phyloP scores from a whole-genome alignment of 805 yeast genomes.

The Blastobotrys terrestris region DNA sequence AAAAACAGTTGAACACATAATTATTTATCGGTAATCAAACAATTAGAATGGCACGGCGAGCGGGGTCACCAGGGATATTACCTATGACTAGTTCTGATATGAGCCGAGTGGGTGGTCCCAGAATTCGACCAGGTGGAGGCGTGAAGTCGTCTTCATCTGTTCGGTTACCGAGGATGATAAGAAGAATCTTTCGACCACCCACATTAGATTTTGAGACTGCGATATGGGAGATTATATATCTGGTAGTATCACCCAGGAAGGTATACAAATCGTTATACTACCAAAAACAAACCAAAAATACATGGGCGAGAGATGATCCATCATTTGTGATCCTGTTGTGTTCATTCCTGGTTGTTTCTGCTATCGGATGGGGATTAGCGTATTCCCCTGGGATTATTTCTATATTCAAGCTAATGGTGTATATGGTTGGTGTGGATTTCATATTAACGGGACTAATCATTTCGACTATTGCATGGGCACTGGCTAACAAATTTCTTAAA shows the following conservation, averaged over 20 bases:
- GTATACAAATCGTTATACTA: constrained; percentile 79
- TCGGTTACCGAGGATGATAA: constrained; percentile 25
- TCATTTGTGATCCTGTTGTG: constrained; percentile 71
- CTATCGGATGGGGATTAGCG: constrained; percentile 86
- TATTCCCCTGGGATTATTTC: constrained; percentile 60
- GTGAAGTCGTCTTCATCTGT: constrained; percentile 5
- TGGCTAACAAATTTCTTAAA: constrained; percentile 58
- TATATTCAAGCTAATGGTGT: constrained; percentile 59
- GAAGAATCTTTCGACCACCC: constrained; percentile 59
- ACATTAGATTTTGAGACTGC: constrained; percentile 91
- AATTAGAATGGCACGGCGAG: neutral
- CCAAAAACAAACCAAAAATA: constrained; percentile 69
- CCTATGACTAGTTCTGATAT: constrained; percentile 2
- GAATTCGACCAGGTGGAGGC: neutral
- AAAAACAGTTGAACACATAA: neutral
- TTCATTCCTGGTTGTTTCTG: constrained; percentile 61
- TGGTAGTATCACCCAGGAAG: constrained; percentile 68
- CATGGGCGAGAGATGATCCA: constrained; percentile 91
- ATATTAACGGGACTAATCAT: constrained; percentile 60
- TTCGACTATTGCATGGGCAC: constrained; percentile 67
- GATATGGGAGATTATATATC: constrained; percentile 78
- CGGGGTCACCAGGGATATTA: neutral
- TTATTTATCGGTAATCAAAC: neutral
- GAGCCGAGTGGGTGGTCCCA: constrained; percentile 5
- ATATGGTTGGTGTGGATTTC: constrained; percentile 84